Base-by-base conservation (phyloP, 805 yeast genomes). In the Wickerhamomyces tratensis region DNA sequence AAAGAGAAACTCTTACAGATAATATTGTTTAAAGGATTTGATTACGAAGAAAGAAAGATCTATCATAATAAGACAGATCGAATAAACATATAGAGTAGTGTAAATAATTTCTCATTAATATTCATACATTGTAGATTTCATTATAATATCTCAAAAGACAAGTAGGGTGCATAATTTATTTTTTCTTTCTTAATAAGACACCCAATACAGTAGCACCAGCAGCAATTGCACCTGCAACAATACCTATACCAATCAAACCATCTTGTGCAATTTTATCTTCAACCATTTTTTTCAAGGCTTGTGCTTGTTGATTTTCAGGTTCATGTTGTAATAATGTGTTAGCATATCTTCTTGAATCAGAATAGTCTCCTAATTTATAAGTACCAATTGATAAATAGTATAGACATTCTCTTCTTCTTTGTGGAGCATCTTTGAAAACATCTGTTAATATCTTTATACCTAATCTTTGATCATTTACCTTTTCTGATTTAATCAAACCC, bases 361-460 rank as follows among this genome's bases (percentile, higher is more conserved):
- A 65, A 57, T 81, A 88, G 56, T 93, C 96, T 10, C 95, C 94
- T 7, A 87, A 67, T 60, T 91, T 91, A 62, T 73, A 89, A 41
- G 93, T 81, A 0, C 97, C 98, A 39, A 93, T 68, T 5, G 95
- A 75, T 46, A 93, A 65, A 60, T 93, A 93, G 57, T 87, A 93
- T 33, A 93, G 69, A 44, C 94, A 82, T 59, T 93, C 98, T 44
- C 96, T 71, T 53, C 97, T 76, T 63, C 96, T 74, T 42, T 76
- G 74, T 0, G 96, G 91, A 0, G 83, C 82, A 40, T 78, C 86
- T 50, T 82, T 77, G 63, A 82, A 91, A 30, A 67, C 66, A 37
- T 76, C 77, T 0, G 86, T 75, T 45, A 93, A 67, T 29, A 91
- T 69, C 42, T 76, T 79, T 14, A 93, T 77, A 0, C 98, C 99